These are phyloP conservation scores for Haberlea rhodopensis DNA, from an alignment of 257 asterid species.

Conservation along the genomic window DNA sequence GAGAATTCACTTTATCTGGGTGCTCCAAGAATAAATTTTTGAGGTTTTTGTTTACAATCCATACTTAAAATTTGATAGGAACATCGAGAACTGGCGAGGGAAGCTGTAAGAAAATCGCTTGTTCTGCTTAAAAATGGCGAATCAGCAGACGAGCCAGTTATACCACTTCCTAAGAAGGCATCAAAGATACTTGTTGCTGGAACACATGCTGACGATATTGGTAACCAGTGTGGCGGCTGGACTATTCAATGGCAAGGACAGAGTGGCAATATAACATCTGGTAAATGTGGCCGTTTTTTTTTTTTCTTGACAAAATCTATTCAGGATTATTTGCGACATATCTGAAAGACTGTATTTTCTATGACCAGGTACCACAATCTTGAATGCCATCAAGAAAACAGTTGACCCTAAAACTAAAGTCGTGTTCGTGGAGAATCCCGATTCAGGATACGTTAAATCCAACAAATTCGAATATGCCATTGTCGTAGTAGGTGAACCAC, in stretches of 20 bases:
- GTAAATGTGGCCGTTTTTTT: too few species aligned
- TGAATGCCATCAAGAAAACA: slow-evolving; percentile 24
- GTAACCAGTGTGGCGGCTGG: slow-evolving; percentile 56
- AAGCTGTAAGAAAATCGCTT: slow-evolving; percentile 49
- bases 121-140: slow-evolving; percentile 44
- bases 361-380: slow-evolving; percentile 36
- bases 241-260: slow-evolving; percentile 49
- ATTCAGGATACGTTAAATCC: slow-evolving; percentile 22
- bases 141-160: slow-evolving; percentile 31
- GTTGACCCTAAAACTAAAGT: slow-evolving; percentile 28
- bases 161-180: slow-evolving; percentile 43
- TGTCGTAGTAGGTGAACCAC: slow-evolving; percentile 41
- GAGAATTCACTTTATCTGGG: neutral
- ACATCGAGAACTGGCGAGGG: slow-evolving; percentile 44
- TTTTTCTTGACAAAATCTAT: too few species aligned
- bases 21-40: neutral
- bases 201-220: slow-evolving; percentile 39
- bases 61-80: slow-evolving; percentile 19
- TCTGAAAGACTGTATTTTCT: neutral
- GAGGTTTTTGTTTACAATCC: neutral
- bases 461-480: slow-evolving; percentile 33
- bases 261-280: slow-evolving; percentile 38
- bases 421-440: slow-evolving; percentile 26
- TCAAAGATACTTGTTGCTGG: slow-evolving; percentile 42
- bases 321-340: too few species aligned